Base-by-base conservation (phyloP, 1,139 yeast genomes). In the Candida sp. region DNA sequence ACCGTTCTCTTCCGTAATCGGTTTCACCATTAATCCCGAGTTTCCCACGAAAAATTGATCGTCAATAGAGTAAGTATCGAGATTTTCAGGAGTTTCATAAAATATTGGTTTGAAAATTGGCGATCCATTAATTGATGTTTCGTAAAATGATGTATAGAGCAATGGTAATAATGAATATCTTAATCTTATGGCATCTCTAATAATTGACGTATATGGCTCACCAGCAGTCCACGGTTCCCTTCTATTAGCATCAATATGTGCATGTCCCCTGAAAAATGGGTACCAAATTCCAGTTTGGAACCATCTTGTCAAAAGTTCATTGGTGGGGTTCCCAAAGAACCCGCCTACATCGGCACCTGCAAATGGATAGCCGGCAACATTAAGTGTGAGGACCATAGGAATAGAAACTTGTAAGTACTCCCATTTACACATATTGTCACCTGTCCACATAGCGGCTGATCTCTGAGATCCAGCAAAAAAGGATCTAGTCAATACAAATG, bases 341-440 rank as follows among this genome's bases (percentile, higher is more conserved):
- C 99, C 99, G 30, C 97, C 98, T 33, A 93, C 95, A 66, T 93
- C 99, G 4, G 97, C 95, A 5, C 99, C 99, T 4, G 87, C 79
- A 66, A 91, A 91, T 32, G 97, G 96, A 84, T 84, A 84, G 5
- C 97, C 97, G 1, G 81, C 87, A 35, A 88, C 70, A 40, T 91
- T 90, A 49, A 84, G 78, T 3, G 95, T 87, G 46, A 93, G 69
- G 22, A 89, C 65, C 96, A 90, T 91, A 5, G 98, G 97, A 33
- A 90, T 77, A 0, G 97, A 87, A 5, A 81, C 73, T 53, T 78
- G 75, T 49, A 93, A 73, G 55, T 89, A 86, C 51, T 85, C 95
- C 99, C 99, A 95, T 52, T 78, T 84, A 6, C 97, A 88, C 79
- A 80, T 84, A 61, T 91, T 93, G 63, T 93, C 99, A 36, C 99